Conservation (phyloP, 2,329 filamentous ascomycete species). For the Alternaria novae-zelandiae region DNA sequence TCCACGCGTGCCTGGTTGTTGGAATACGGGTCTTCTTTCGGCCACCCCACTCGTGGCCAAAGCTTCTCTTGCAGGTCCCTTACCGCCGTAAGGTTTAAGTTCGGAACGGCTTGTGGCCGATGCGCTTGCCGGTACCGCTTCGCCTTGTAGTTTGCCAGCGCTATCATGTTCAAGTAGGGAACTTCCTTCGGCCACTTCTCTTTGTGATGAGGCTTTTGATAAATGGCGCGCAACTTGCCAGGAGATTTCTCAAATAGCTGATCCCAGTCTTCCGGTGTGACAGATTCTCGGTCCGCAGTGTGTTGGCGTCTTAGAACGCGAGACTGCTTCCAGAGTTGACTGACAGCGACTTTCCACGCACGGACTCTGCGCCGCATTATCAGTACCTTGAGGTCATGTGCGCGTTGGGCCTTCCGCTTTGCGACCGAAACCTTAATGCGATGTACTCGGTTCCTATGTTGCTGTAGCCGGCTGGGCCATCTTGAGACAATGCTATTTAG, state of each 20-base stretch:
- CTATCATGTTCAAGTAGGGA: background rate
- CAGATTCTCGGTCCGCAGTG: background rate
- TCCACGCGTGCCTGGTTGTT: background rate
- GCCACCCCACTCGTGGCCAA: background rate
- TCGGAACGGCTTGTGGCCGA: background rate
- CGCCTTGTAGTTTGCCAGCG: background rate
- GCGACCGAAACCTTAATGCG: background rate
- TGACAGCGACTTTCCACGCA: background rate
- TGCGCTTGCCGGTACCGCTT: background rate
- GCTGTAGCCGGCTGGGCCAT: background rate
- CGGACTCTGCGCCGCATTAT: background rate
- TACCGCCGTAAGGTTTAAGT: background rate
- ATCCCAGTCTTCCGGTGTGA: conserved; percentile 1
- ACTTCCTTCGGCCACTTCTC: background rate
- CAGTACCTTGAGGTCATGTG: background rate
- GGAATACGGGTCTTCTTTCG: background rate
- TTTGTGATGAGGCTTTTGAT: background rate
- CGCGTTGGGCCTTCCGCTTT: background rate
- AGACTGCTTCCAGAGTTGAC: background rate
- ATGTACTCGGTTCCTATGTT: background rate
- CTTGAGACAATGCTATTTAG: background rate
- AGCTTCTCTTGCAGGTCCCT: background rate
- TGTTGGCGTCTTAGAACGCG: background rate
- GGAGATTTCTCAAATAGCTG: background rate
- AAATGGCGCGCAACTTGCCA: background rate